Percentiles rank a stretch among this genome's conserved stretches.
Conservation (phyloP, 2,329 filamentous ascomycete genomes). For the Diaporthe vexans region DNA sequence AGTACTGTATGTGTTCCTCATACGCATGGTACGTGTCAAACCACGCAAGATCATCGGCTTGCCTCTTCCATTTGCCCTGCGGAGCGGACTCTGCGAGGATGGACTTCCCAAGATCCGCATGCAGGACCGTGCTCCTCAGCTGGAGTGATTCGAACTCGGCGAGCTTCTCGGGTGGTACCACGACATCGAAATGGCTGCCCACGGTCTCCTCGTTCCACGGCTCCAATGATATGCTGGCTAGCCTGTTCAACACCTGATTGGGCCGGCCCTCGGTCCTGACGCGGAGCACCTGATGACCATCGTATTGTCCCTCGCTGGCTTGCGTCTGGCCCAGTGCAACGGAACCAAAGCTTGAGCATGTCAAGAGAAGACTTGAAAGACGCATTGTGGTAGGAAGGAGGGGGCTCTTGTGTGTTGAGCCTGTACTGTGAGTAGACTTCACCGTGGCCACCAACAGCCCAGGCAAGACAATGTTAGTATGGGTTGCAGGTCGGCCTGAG, state of each 20-base stretch:
- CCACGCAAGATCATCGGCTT: conserved; percentile 7
- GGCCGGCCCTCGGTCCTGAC: neutral
- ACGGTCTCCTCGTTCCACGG: conserved; percentile 15
- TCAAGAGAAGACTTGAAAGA: neutral
- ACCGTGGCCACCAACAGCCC: neutral
- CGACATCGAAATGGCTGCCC: conserved; percentile 15
- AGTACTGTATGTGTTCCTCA: conserved; percentile 8
- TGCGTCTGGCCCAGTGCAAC: neutral
- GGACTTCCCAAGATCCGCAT: neutral
- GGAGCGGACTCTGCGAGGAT: conserved; percentile 11
- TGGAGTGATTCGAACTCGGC: conserved; percentile 1
- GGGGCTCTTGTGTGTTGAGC: too few relatives aligned
- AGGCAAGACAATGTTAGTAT: too few relatives aligned
- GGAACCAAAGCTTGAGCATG: neutral
- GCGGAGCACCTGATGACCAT: conserved; percentile 7
- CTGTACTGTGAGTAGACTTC: too few relatives aligned
- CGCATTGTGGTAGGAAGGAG: neutral
- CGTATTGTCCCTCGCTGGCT: neutral
- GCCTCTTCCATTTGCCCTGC: conserved; percentile 10
- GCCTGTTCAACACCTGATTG: neutral
- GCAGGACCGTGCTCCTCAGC: conserved; percentile 8
- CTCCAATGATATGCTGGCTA: conserved; percentile 14
- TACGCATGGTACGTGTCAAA: conserved; percentile 5
- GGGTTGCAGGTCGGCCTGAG: neutral
- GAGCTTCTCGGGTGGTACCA: neutral